Percentiles rank a stretch among this genome's conserved stretches.
Evolutionary conservation across 129 eudicot genomes (phyloP).

Genomic region (Centella asiatica): DNA sequence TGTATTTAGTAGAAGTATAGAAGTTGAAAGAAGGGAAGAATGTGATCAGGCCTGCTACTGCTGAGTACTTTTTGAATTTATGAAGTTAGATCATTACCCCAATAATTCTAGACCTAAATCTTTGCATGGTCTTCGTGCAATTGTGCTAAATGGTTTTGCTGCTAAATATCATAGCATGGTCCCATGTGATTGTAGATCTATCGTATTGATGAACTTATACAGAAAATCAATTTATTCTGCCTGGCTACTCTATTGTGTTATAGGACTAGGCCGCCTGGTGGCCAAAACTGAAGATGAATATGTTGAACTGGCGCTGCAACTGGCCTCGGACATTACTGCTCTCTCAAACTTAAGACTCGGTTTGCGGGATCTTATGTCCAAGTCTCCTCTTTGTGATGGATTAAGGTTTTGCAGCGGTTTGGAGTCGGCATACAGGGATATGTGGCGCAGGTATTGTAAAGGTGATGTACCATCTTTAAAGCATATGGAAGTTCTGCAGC

Average conservation of each 20-base stretch:
- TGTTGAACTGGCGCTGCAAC: conserved; percentile 55
- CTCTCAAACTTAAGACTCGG: conserved; percentile 68
- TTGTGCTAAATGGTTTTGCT: neutral
- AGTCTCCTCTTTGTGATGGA: conserved; percentile 83
- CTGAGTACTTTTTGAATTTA: no score
- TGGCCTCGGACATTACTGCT: conserved; percentile 65
- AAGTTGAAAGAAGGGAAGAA: neutral
- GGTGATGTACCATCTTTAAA: conserved; percentile 73
- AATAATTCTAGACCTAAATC: no score
- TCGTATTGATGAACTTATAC: neutral
- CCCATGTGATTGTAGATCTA: neutral
- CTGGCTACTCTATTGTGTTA: conserved; percentile 3
- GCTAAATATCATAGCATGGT: neutral
- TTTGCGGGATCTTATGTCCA: conserved; percentile 74
- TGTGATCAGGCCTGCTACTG: neutral
- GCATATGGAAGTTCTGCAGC: conserved; percentile 42
- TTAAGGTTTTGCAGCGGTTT: conserved; percentile 52
- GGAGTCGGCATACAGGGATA: conserved; percentile 63
- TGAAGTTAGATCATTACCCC: no score
- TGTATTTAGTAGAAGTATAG: neutral
- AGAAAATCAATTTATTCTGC: neutral
- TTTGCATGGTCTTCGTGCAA: no score
- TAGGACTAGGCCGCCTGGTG: conserved; percentile 66
- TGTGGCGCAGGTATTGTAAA: conserved; percentile 79
- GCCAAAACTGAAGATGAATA: conserved; percentile 88